Evolutionary conservation across 352 stramenopile species (phyloP), one percentile per base, ranked within the genome.

Genomic region (Phytophthora pisi): DNA sequence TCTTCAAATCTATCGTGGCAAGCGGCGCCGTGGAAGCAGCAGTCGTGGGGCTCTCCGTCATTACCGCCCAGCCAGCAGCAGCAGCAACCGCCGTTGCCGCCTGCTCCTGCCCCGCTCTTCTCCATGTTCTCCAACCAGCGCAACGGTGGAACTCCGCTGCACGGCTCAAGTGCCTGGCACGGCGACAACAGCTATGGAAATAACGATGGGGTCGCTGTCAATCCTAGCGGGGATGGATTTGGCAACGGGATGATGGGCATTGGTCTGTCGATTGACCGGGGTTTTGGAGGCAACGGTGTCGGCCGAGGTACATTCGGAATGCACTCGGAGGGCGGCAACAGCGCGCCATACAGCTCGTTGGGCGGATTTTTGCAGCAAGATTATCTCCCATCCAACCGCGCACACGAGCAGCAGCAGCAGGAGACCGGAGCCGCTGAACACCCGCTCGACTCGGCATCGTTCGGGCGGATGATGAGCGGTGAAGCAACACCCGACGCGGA

Each of bases 281-380:
- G 71, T 13, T 82, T 77, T 53, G 65, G 65, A 36, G 28, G 53
- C 15, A 72, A 76, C 30, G 57, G 46, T 47, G 56, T 69, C 30
- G 61, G 66, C 56, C 57, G 51, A 53, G 38, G 72, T 53, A 51
- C 64, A 11, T 74, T 86, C 59, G 74, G 74, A 40, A 78, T 86
- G 64, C 70, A 67, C 45, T 46, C 62, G 0, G 64, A 79, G 23
- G 38, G 34, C 11, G 67, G 70, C 18, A 54, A 58, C 42, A 69
- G 51, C 18, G 49, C 61, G 15, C 64, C 75, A 5, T 91, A 91
- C 70, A 75, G 71, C 31, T 79, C 83, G 20, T 74, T 92, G n/a
- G 72, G 79, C 7, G 79, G 79, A n/a, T 89, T 90, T 68, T 74
- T 93, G 51, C 66, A 82, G 43, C 76, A 69, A 56, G 74, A 88